Base-by-base conservation (phyloP, 352 stramenopile genomes). In the Phytopythium oedochilum region DNA sequence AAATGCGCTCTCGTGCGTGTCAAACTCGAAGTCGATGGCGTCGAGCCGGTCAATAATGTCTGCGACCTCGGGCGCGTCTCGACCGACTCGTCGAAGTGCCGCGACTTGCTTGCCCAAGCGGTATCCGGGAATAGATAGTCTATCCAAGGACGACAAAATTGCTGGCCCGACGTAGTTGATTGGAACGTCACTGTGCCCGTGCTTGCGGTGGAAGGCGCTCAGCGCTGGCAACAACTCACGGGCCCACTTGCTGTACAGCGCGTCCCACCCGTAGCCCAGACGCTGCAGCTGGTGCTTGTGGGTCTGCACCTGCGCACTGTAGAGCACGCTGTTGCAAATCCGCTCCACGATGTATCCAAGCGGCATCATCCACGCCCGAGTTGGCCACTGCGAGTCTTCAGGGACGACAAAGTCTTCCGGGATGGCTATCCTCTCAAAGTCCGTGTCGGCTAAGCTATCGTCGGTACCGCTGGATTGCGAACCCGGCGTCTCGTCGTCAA, bases 121-220 rank as follows among this genome's bases (percentile, higher is more conserved):
- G 53, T 97, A 86, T 0, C 5, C 81, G 63, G 18, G 79, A 14
- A 29, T 11, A 20, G 18, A 15, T 29, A 15, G 2, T 9, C 4
- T 15, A 9, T 18, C 3, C 4, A n/a, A 38, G 2, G 46, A 53
- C 9, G 11, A n/a, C 4, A 29, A 2, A 38, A 29, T 60, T 5
- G 45, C 42, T 3, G 68, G 62, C 39, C 73, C 83, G 29, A 93
- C 66, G 49, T 89, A 79, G 71, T 63, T 71, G 43, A 52, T 59
- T n/a, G 90, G 87, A 12, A 98, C 88, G 52, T 97, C 76, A 44
- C 96, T 85, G 67, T 98, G 86, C 20, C 79, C 80, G 57, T 92
- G 84, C 31, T 94, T 60, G 38, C 82, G 61, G 34, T 93, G 88
- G 70, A 96, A 98, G 2, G 62, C 58, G 31, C 79, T 38, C 35